phyloP scores from a whole-genome alignment of 495 filamentous ascomycete species.

The Poronia punctata region DNA sequence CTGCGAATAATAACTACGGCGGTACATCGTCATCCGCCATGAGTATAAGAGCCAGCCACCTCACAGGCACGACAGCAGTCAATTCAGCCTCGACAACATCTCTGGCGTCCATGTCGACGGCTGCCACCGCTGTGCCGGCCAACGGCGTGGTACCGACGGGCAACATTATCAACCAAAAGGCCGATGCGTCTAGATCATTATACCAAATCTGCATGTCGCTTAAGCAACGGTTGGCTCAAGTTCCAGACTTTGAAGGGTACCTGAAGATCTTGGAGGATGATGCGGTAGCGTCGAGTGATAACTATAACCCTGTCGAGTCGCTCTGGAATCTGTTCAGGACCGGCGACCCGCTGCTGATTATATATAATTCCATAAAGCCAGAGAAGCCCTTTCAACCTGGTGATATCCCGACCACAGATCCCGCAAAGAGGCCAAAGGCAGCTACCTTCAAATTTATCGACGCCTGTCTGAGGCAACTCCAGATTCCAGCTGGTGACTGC shows the following conservation, averaged over 20 bases:
- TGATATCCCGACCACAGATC: conserved; percentile 48
- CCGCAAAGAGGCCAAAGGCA: conserved; percentile 54
- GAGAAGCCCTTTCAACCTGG: conserved; percentile 54
- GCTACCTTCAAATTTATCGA: conserved; percentile 52
- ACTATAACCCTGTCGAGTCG: conserved; percentile 77
- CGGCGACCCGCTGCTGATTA: conserved; percentile 76
- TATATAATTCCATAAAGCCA: conserved; percentile 80
- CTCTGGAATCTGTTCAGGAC: conserved; percentile 83
- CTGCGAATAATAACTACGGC: conserved; percentile 31
- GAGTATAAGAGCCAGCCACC: conserved; percentile 46
- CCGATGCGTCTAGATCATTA: conserved; percentile 78
- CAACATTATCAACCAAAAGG: conserved; percentile 92
- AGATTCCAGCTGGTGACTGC: conserved; percentile 69
- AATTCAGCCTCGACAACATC: conserved; percentile 38
- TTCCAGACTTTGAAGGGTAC: conserved; percentile 73
- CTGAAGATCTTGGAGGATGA: conserved; percentile 54
- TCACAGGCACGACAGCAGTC: conserved; percentile 45
- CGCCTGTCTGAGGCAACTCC: conserved; percentile 56
- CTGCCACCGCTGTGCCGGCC: conserved; percentile 34
- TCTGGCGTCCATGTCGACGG: conserved; percentile 39
- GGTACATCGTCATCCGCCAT: conserved; percentile 33
- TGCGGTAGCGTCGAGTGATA: conserved; percentile 41
- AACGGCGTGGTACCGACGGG: conserved; percentile 62
- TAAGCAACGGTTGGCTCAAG: conserved; percentile 67
- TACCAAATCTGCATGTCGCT: conserved; percentile 91